Percentiles rank a stretch among this genome's conserved stretches.
Conservation (phyloP, 805 yeast genomes). For the Schwanniomyces occidentalis region DNA sequence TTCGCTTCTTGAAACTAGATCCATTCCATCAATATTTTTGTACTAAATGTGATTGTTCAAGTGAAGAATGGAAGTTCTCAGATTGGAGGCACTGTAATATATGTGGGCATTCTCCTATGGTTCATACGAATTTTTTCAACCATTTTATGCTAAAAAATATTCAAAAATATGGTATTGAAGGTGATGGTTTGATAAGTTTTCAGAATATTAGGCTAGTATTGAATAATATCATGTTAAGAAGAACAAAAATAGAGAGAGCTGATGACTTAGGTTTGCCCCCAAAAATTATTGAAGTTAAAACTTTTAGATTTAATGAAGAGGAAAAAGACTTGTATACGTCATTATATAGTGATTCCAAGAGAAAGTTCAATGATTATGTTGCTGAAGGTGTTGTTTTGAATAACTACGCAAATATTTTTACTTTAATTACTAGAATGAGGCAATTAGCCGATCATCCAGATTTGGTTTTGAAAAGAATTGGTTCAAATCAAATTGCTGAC, state of each 20-base stretch:
- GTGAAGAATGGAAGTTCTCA: constrained; percentile 80
- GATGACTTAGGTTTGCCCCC: constrained; percentile 98
- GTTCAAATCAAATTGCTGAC: constrained; percentile 32
- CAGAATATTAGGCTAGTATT: constrained; percentile 71
- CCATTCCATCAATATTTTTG: constrained; percentile 92
- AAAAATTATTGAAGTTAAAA: constrained; percentile 83
- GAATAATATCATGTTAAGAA: constrained; percentile 82
- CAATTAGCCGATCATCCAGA: constrained; percentile 99
- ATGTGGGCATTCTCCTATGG: constrained; percentile 93
- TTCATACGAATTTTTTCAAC: constrained; percentile 92
- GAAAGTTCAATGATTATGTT: constrained; percentile 89
- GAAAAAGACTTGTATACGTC: constrained; percentile 91
- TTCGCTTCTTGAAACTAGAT: constrained; percentile 76
- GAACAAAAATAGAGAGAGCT: constrained; percentile 95
- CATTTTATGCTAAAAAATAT: constrained; percentile 94
- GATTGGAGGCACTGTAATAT: constrained; percentile 80
- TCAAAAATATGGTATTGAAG: constrained; percentile 79
- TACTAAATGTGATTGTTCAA: constrained; percentile 85
- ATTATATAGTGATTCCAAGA: constrained; percentile 78
- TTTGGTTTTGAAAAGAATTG: constrained; percentile 74
- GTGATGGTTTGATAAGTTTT: constrained; percentile 79
- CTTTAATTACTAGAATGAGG: constrained; percentile 94
- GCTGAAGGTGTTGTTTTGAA: constrained; percentile 95
- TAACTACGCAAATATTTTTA: constrained; percentile 95
- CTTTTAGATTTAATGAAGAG: constrained; percentile 88